These are phyloP conservation scores for Amphicarpaea edgeworthii DNA, from an alignment of 306 rosid species.

Conservation along the genomic window DNA sequence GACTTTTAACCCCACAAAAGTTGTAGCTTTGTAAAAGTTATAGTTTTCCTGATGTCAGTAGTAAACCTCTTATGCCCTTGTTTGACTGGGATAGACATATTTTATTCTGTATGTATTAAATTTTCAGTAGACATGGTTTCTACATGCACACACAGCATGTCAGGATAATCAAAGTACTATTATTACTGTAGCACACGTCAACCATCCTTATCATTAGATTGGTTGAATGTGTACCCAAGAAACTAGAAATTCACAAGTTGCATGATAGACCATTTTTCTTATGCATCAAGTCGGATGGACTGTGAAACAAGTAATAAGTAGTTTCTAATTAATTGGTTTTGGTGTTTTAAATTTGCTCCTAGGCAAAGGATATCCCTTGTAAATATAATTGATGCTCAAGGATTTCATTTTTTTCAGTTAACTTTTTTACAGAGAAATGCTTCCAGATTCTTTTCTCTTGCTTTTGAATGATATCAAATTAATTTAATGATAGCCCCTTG, in stretches of 20 bases:
- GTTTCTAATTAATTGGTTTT: slow-evolving; percentile 14
- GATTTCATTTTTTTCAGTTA: slow-evolving; percentile 3
- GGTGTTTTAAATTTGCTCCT: slow-evolving; percentile 9
- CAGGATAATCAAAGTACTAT: background rate
- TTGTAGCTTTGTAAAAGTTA: background rate
- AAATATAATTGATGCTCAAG: slow-evolving; percentile 28
- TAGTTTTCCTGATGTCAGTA: slow-evolving; percentile 18
- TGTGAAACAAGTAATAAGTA: slow-evolving; percentile 9
- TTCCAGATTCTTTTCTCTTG: slow-evolving; percentile 6
- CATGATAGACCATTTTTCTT: slow-evolving; percentile 26
- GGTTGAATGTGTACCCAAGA: slow-evolving; percentile 1
- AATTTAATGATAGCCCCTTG: background rate
- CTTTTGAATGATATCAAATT: slow-evolving; percentile 7
- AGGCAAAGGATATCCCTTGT: slow-evolving; percentile 29
- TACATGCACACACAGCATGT: slow-evolving; percentile 10
- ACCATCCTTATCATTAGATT: slow-evolving; percentile 27
- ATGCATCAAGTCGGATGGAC: slow-evolving; percentile 1
- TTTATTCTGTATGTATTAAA: background rate
- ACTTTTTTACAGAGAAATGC: slow-evolving; percentile 1
- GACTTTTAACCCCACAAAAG: slow-evolving; percentile 20
- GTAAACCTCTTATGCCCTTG: slow-evolving; percentile 13
- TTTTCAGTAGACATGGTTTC: slow-evolving; percentile 19
- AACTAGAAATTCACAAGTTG: slow-evolving; percentile 18
- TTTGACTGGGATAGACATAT: background rate
- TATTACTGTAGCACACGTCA: background rate